Base-by-base conservation (phyloP, 306 rosid species). In the Ammopiptanthus mongolicus region DNA sequence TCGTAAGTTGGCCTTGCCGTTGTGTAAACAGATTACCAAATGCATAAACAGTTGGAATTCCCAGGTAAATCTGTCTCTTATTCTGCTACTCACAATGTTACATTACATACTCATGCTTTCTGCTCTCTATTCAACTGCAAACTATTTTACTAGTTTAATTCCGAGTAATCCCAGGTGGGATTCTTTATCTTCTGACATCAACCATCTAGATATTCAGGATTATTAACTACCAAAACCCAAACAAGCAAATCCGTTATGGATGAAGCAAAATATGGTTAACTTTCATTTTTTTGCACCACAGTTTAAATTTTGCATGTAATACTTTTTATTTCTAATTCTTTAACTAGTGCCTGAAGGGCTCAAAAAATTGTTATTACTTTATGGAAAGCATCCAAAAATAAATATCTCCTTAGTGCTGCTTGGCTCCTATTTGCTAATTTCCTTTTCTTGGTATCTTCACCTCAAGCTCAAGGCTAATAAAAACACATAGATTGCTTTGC, bases 11-110 rank as follows among this genome's bases (percentile, higher is more conserved):
- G 97, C 98, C n/a, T 29, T 87, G 84, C 95, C 95, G 9, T 67
- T 91, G 0, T 90, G 93, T 80, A 52, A 81, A 8, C 90, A 82
- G 77, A 86, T 91, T 53, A 87, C 91, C 22, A 91, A 84, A 78
- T 87, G 93, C 81, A 79, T 86, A 3, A 90, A 78, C 79, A 95
- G 98, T 79, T 84, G 92, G 88, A 90, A 91, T 83, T 90, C 95
- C 7, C 93, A 80, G 96, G 98, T 95, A 83, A 41, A 58, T 76
- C 9, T 34, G 42, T 12, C 50, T 6, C 34, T 47, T 9, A 1
- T 58, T 64, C 14, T 18, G 6, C 57, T 21, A n/a, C 52, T 1
- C 46, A 37, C 65, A 23, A 23, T 23, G 25, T 23, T 23, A n/a
- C n/a, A n/a, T n/a, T n/a, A n/a, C n/a, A n/a, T n/a, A 18, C 50